These are phyloP conservation scores for Chlorella sp. DNA, from an alignment of 139 green algal genomes.

Conservation along the genomic window DNA sequence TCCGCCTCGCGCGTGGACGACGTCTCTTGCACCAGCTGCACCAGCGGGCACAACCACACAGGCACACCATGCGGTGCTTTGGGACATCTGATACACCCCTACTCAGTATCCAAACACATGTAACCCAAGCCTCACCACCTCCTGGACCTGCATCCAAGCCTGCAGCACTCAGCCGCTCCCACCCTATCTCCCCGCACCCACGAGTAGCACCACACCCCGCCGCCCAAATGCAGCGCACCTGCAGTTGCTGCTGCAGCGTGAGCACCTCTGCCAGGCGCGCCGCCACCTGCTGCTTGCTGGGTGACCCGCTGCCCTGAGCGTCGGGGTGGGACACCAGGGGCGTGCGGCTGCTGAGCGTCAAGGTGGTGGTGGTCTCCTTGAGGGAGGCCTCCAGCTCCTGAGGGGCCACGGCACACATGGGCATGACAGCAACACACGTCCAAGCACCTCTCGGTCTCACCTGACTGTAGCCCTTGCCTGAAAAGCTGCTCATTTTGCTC, in stretches of 20 bases:
- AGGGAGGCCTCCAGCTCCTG: constrained; percentile 36
- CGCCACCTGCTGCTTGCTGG: constrained; percentile 14
- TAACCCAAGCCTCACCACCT: background rate
- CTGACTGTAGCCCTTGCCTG: too few relatives aligned
- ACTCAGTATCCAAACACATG: background rate
- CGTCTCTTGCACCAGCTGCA: constrained; percentile 36
- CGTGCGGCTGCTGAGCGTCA: too few relatives aligned
- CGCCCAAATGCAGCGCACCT: constrained; percentile 13
- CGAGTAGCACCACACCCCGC: too few relatives aligned
- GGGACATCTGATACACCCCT: background rate
- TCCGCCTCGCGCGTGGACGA: constrained; percentile 30
- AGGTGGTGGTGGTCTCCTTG: constrained; percentile 3
- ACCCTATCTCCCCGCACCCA: too few relatives aligned
- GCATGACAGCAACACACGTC: too few relatives aligned
- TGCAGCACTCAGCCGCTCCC: too few relatives aligned
- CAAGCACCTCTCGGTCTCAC: too few relatives aligned
- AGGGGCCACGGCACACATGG: background rate
- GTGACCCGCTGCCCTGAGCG: too few relatives aligned
- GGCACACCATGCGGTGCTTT: background rate
- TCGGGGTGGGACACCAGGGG: too few relatives aligned
- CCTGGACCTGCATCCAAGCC: background rate
- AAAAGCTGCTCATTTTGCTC: too few relatives aligned
- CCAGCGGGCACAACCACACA: background rate
- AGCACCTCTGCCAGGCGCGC: constrained; percentile 30
- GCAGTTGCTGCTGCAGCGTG: constrained; percentile 38